phyloP scores from a whole-genome alignment of 495 filamentous ascomycete species.

The Penicillium antarcticum region DNA sequence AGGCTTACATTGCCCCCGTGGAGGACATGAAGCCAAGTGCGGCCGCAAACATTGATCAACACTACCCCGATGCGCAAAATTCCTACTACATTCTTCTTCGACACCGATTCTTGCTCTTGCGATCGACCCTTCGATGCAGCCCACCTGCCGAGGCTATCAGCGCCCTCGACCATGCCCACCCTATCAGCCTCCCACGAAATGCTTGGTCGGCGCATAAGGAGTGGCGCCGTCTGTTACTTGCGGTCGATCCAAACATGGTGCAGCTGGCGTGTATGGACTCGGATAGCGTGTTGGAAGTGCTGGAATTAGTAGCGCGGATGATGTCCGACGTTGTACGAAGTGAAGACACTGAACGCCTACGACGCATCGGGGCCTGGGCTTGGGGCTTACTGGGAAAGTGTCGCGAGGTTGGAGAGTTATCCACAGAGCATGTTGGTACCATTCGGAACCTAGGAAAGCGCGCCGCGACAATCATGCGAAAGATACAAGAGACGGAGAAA shows the following conservation, averaged over 20 bases:
- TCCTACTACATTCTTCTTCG: conserved; percentile 63
- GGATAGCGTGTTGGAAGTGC: conserved; percentile 52
- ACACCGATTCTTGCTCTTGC: conserved; percentile 56
- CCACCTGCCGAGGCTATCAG: conserved; percentile 49
- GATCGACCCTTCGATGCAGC: conserved; percentile 50
- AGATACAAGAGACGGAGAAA: conserved; percentile 37
- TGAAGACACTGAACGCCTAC: conserved; percentile 42
- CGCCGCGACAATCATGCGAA: conserved; percentile 41
- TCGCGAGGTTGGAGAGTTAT: conserved; percentile 44
- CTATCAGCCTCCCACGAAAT: conserved; percentile 50
- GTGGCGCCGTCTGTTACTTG: conserved; percentile 49
- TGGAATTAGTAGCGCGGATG: conserved; percentile 36
- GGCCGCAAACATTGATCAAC: background rate
- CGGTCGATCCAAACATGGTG: conserved; percentile 59
- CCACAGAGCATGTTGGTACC: conserved; percentile 50
- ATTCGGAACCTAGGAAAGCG: conserved; percentile 47
- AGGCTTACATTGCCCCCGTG: conserved; percentile 23
- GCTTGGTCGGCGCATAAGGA: conserved; percentile 38
- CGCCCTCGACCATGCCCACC: conserved; percentile 54
- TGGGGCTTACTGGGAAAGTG: conserved; percentile 51
- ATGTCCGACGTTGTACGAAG: conserved; percentile 41
- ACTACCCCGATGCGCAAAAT: conserved; percentile 49
- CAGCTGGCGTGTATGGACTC: conserved; percentile 70
- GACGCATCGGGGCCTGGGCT: conserved; percentile 47
- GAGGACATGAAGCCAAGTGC: background rate